These are phyloP conservation scores for Globisporangium orthogonon DNA, from an alignment of 352 stramenopile genomes.

Conservation along the genomic window DNA sequence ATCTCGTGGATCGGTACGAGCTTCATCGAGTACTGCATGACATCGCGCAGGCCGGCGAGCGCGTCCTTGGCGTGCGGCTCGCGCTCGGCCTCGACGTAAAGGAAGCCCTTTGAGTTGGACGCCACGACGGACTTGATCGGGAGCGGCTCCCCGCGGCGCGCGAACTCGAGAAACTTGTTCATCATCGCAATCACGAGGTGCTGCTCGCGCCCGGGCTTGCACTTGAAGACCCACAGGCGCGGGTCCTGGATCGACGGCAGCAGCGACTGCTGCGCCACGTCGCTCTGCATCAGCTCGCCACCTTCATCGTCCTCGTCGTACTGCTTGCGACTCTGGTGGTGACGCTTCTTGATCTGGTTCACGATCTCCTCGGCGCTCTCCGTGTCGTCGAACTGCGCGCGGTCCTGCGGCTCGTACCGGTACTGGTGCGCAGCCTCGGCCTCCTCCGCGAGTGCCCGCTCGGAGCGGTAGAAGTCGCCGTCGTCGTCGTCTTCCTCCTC, in stretches of 20 bases:
- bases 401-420: slow-evolving; percentile 72
- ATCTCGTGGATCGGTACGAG: slow-evolving; percentile 87
- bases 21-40: slow-evolving; percentile 87
- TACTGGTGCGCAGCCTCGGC: slow-evolving; percentile 55
- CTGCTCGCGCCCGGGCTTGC: slow-evolving; percentile 84
- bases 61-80: slow-evolving; percentile 83
- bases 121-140: slow-evolving; percentile 84
- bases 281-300: slow-evolving; percentile 76
- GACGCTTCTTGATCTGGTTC: slow-evolving; percentile 84
- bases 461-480: slow-evolving; percentile 68
- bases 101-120: slow-evolving; percentile 86
- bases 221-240: slow-evolving; percentile 90
- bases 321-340: slow-evolving; percentile 79
- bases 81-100: slow-evolving; percentile 85
- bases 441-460: slow-evolving; percentile 76
- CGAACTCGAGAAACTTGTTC: slow-evolving; percentile 88
- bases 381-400: slow-evolving; percentile 68
- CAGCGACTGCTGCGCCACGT: slow-evolving; percentile 84
- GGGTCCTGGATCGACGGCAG: slow-evolving; percentile 86
- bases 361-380: slow-evolving; percentile 82
- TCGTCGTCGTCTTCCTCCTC: slow-evolving; percentile 82
- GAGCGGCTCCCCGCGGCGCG: slow-evolving; percentile 73
- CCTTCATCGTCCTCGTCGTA: slow-evolving; percentile 84
- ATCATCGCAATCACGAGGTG: slow-evolving; percentile 84
- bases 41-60: slow-evolving; percentile 76